These are phyloP conservation scores for Brachypodium distachyon DNA, from an alignment of 202 grass and related monocot species.

Conservation along the genomic window DNA sequence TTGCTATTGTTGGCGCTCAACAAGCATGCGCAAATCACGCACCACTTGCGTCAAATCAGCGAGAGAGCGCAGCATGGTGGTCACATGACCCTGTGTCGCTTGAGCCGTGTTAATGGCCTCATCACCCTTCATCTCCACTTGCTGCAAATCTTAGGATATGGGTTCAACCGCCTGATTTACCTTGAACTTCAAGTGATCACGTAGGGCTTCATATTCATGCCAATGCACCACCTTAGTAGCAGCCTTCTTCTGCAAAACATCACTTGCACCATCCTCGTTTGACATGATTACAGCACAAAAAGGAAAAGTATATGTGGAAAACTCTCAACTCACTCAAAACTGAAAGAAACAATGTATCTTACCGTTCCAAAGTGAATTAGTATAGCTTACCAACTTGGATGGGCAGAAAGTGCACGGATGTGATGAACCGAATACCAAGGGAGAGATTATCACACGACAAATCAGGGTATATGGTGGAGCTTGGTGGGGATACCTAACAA, in stretches of 20 bases:
- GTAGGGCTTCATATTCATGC: background rate
- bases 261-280: background rate
- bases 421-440: background rate
- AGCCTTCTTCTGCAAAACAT: background rate
- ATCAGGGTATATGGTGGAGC: too few relatives aligned
- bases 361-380: background rate
- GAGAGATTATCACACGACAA: too few relatives aligned
- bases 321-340: too few relatives aligned
- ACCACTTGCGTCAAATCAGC: too few relatives aligned
- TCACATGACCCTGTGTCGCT: too few relatives aligned
- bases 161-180: too few relatives aligned
- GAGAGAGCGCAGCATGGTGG: too few relatives aligned
- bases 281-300: background rate
- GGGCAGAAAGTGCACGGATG: background rate
- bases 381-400: background rate
- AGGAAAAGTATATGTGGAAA: background rate
- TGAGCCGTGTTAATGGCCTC: too few relatives aligned
- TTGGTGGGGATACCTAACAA: too few relatives aligned
- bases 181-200: too few relatives aligned
- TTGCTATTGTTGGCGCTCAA: too few relatives aligned
- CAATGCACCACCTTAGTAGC: background rate
- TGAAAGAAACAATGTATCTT: background rate
- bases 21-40: too few relatives aligned
- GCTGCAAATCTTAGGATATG: background rate
- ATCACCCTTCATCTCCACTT: background rate